Base-by-base conservation (phyloP, 2,329 filamentous ascomycete species). In the Fusarium sp. region DNA sequence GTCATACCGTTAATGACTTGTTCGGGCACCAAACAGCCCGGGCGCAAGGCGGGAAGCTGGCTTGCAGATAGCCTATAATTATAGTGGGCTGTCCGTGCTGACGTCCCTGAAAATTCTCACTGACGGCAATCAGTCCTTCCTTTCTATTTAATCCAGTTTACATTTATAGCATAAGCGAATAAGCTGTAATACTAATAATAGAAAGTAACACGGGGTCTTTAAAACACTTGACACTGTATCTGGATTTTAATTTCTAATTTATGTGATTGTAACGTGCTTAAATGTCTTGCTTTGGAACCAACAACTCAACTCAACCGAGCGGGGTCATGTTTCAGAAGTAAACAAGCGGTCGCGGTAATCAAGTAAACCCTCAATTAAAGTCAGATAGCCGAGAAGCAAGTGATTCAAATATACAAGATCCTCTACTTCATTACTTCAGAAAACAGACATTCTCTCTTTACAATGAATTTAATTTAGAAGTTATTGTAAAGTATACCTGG, bases 401-500 rank as follows among this genome's bases (percentile, higher is more conserved):
- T 38, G 8, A 25, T 25, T 51, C 5, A 38, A 38, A n/a, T 7
- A 38, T 0, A 38, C 34, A 3, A n/a, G 6, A n/a, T 11, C 6
- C 3, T 38, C 0, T 11, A 38, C 34, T n/a, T n/a, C 0, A 4
- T 38, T 0, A n/a, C 34, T 9, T 10, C 2, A 0, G 34, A 38
- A 38, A 38, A n/a, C 0, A n/a, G n/a, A 4, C 9, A 38, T 38
- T n/a, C 5, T 3, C 3, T 5, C 5, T n/a, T 5, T 11, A 6
- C 10, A 6, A 0, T 11, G 6, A 38, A 1, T 2, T n/a, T n/a
- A 0, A 2, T n/a, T 4, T 11, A 11, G n/a, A 11, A 7, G 7
- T 7, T 38, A 38, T 2, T 38, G 6, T n/a, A 0, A 38, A n/a
- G 10, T 38, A 38, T 38, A 38, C 34, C 18, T 38, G 3, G 34